These are phyloP conservation scores for Cladosporium sphaerospermum DNA, from an alignment of 2,329 filamentous ascomycete genomes.

Conservation along the genomic window DNA sequence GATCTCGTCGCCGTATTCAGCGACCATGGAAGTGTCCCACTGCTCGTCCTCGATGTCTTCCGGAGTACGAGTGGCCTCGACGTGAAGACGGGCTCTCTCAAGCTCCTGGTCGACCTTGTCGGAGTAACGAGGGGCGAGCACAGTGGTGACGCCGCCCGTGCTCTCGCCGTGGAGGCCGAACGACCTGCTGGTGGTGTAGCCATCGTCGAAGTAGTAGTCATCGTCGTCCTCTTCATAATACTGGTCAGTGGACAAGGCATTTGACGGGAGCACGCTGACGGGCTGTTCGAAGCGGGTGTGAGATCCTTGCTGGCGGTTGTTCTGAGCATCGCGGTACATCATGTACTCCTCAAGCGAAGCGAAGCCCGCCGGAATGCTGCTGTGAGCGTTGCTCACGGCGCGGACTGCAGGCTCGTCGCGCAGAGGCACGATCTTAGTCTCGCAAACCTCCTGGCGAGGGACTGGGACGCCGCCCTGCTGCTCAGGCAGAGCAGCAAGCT, in stretches of 20 bases:
- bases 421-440: conserved; percentile 24
- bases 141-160: conserved; percentile 55
- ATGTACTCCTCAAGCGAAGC: conserved; percentile 10
- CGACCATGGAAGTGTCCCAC: conserved; percentile 96
- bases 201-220: conserved; percentile 66
- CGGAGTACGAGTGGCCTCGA: conserved; percentile 57
- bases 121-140: conserved; percentile 68
- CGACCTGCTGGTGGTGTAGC: conserved; percentile 69
- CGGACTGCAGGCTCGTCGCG: conserved; percentile 21
- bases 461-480: conserved; percentile 8
- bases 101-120: conserved; percentile 67
- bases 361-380: background rate
- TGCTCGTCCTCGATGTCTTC: conserved; percentile 83
- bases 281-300: background rate
- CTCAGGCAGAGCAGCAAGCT: background rate
- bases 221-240: conserved; percentile 52
- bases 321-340: conserved; percentile 1
- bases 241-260: conserved; percentile 12
- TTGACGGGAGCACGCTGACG: conserved; percentile 5
- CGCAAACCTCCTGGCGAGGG: conserved; percentile 20
- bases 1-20: conserved; percentile 93
- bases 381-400: conserved; percentile 5
- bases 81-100: conserved; percentile 57
- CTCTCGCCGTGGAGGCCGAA: conserved; percentile 66
- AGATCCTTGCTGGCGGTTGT: background rate